Evolutionary conservation across 2,329 filamentous ascomycete species (phyloP).

Genomic region (Hymenoscyphus linearis): DNA sequence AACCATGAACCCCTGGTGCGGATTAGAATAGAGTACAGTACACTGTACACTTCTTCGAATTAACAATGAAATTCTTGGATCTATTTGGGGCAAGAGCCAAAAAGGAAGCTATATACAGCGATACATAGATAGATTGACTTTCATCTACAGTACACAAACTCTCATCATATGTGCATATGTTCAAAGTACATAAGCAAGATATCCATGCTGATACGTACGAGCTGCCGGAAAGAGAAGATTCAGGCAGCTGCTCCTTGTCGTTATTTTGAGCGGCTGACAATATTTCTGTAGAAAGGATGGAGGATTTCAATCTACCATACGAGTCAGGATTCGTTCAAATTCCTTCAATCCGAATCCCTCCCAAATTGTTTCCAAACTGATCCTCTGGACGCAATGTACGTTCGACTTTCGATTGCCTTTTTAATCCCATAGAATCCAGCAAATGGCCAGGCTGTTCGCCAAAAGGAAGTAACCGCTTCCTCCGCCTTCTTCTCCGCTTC

Average conservation of each 20-base stretch:
- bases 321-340: not conserved
- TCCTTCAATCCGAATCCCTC: not conserved
- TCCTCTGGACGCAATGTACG: constrained; percentile 27
- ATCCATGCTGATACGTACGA: not conserved
- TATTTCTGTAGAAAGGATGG: not conserved
- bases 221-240: not conserved
- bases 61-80: no score
- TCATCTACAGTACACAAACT: not conserved
- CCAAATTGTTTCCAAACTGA: constrained; percentile 25
- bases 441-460: constrained; percentile 49
- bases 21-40: no score
- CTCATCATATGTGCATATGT: not conserved
- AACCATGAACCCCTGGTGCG: no score
- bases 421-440: constrained; percentile 55
- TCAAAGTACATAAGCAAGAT: not conserved
- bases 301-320: not conserved
- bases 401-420: constrained; percentile 50
- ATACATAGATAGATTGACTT: not conserved
- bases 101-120: not conserved
- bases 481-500: constrained; percentile 39
- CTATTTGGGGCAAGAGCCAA: not conserved
- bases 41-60: no score
- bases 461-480: constrained; percentile 26
- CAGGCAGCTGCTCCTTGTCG: not conserved
- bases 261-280: not conserved